These are phyloP conservation scores for Leccinellum albellum DNA, from an alignment of 768 basidiomycete genomes.

Conservation along the genomic window DNA sequence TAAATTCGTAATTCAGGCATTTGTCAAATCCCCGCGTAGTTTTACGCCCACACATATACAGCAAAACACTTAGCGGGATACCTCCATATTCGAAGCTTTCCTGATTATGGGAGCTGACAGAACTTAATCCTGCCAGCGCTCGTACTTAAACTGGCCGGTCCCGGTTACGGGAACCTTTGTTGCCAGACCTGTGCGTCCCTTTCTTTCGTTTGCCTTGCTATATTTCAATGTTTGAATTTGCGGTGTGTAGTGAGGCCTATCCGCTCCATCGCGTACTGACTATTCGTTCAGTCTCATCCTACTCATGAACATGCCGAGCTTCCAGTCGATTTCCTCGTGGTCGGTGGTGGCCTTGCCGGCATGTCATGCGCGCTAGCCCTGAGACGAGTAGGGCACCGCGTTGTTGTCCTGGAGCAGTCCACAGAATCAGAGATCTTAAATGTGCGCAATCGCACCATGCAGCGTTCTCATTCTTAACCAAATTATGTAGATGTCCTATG, in stretches of 20 bases:
- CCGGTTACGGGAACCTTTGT: not conserved
- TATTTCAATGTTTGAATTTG: constrained; percentile 1
- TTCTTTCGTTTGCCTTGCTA: not conserved
- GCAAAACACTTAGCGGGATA: constrained; percentile 5
- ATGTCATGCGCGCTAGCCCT: constrained; percentile 54
- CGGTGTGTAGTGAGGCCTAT: constrained; percentile 7
- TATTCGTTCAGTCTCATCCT: constrained; percentile 9
- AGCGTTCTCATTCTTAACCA: not conserved
- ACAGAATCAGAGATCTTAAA: constrained; percentile 37
- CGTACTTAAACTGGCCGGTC: constrained; percentile 10
- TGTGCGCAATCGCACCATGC: constrained; percentile 20
- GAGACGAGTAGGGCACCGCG: constrained; percentile 54
- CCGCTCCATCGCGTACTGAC: not conserved
- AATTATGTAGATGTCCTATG: constrained; percentile 16
- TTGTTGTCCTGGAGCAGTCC: constrained; percentile 52
- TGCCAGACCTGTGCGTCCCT: not conserved
- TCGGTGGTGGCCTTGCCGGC: constrained; percentile 54
- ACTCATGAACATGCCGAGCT: constrained; percentile 12
- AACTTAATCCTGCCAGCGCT: constrained; percentile 12
- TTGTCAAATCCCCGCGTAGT: constrained; percentile 8
- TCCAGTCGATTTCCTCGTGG: constrained; percentile 39
- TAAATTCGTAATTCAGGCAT: constrained; percentile 9
- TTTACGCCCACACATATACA: constrained; percentile 2
- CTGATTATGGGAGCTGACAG: constrained; percentile 19
- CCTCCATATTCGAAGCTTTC: constrained; percentile 7